A percentile compares a stretch with the other conserved stretches of the same genome.
These are phyloP conservation scores for Daldinia loculata DNA, from an alignment of 495 filamentous ascomycete genomes.

Conservation along the genomic window DNA sequence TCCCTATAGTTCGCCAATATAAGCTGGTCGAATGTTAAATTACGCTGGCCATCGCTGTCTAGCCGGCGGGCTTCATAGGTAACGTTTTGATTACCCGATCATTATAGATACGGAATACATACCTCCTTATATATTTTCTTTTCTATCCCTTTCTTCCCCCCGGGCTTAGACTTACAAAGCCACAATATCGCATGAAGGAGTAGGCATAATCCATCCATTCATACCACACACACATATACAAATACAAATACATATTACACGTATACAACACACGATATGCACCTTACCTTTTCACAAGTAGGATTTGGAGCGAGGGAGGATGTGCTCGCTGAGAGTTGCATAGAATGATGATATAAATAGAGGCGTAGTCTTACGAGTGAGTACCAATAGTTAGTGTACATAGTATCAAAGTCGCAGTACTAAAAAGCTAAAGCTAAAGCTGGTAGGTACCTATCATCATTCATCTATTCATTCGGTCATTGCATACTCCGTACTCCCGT, in stretches of 20 bases:
- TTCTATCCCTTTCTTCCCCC: conserved; percentile 3
- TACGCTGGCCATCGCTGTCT: conserved; percentile 26
- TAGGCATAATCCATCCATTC: conserved; percentile 14
- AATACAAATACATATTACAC: not conserved
- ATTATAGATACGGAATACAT: not conserved
- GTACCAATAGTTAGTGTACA: not conserved
- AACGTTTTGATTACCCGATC: conserved; percentile 4
- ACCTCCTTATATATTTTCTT: not conserved
- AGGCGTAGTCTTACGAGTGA: conserved; percentile 17
- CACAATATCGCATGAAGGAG: conserved; percentile 17
- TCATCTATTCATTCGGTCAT: conserved; percentile 13
- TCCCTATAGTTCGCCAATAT: conserved; percentile 10
- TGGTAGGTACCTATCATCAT: conserved; percentile 32
- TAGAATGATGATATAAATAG: conserved; percentile 32
- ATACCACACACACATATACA: not conserved
- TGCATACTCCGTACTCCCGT: conserved; percentile 35
- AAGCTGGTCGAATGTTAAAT: conserved; percentile 35
- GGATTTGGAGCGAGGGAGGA: conserved; percentile 11
- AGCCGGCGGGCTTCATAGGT: conserved; percentile 33
- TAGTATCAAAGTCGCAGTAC: not conserved
- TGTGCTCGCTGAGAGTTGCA: conserved; percentile 1
- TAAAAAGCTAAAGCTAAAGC: conserved; percentile 9
- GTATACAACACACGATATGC: not conserved
- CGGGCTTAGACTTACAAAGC: conserved; percentile 30
- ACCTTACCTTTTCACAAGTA: not conserved